phyloP scores from a whole-genome alignment of 1,284 basidiomycete genomes.

The Lentinus polychrous region DNA sequence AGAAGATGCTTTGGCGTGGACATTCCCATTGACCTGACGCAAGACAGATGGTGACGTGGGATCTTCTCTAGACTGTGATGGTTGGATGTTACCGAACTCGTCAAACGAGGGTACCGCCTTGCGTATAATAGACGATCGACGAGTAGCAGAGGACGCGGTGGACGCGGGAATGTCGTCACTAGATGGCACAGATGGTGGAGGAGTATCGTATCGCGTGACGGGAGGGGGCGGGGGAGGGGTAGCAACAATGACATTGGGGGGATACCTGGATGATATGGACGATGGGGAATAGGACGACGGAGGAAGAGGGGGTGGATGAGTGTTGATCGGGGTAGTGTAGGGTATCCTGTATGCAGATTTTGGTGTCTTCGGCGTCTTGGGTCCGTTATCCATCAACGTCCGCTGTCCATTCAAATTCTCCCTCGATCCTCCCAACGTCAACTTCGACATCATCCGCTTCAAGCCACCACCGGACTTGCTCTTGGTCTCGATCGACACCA shows the following conservation, averaged over 20 bases:
- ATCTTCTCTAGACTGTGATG: constrained; percentile 4
- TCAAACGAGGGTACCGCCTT: constrained; percentile 22
- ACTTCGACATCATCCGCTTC: constrained; percentile 73
- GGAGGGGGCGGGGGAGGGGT: constrained; percentile 22
- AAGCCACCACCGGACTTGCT: constrained; percentile 45
- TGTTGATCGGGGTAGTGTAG: constrained; percentile 9
- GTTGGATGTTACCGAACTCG: not conserved
- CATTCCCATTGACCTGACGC: constrained; percentile 1
- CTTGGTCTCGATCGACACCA: constrained; percentile 29
- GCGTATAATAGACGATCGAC: constrained; percentile 17
- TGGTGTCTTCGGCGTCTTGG: constrained; percentile 13
- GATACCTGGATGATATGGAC: constrained; percentile 17
- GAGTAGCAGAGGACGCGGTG: constrained; percentile 5
- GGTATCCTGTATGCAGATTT: constrained; percentile 17
- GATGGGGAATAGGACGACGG: constrained; percentile 12
- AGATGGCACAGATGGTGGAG: constrained; percentile 4
- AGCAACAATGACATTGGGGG: constrained; percentile 24
- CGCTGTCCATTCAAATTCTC: constrained; percentile 31
- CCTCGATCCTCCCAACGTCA: constrained; percentile 49
- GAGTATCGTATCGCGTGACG: constrained; percentile 10
- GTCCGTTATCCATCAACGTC: constrained; percentile 20
- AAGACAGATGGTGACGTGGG: not conserved
- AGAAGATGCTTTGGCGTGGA: not conserved
- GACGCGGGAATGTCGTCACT: constrained; percentile 5
- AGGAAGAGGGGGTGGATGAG: constrained; percentile 20